These are phyloP conservation scores for Acanthamoeba castellanii DNA, from an alignment of 208 protist genomes.

Conservation along the genomic window DNA sequence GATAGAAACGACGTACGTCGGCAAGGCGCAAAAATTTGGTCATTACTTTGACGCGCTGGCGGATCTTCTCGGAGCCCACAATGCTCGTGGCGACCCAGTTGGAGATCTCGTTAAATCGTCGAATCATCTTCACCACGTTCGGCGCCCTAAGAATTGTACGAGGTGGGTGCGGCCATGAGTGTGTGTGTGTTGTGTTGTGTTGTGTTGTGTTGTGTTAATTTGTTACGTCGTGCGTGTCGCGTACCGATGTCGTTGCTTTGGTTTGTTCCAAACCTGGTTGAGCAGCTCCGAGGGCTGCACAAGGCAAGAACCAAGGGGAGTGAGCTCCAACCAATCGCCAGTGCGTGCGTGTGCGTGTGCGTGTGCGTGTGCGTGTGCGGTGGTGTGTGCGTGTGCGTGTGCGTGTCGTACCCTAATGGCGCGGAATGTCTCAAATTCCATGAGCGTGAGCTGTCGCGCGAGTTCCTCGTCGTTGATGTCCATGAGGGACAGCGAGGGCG, in stretches of 20 bases:
- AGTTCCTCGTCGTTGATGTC: slow-evolving; percentile 86
- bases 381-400: too few relatives aligned
- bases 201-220: not conserved
- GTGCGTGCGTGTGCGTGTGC: too few relatives aligned
- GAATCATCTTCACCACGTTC: slow-evolving; percentile 59
- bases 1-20: not conserved
- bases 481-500: slow-evolving; percentile 66
- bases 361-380: not conserved
- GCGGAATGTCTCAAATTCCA: slow-evolving; percentile 83
- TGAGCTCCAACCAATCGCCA: too few relatives aligned
- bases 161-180: too few relatives aligned
- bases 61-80: not conserved
- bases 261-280: slow-evolving; percentile 27
- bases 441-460: slow-evolving; percentile 83
- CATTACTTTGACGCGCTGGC: slow-evolving; percentile 22
- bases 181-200: too few relatives aligned
- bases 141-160: not conserved
- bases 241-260: slow-evolving; percentile 23
- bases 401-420: not conserved
- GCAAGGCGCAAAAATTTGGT: slow-evolving; percentile 14
- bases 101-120: slow-evolving; percentile 32
- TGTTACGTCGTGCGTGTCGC: not conserved
- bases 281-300: slow-evolving; percentile 6
- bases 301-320: too few relatives aligned
- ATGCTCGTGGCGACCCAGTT: slow-evolving; percentile 22